Percentiles rank a stretch among this genome's conserved stretches.
Conservation (phyloP, 1,284 basidiomycete genomes). For the Vanrija pseudolonga region DNA sequence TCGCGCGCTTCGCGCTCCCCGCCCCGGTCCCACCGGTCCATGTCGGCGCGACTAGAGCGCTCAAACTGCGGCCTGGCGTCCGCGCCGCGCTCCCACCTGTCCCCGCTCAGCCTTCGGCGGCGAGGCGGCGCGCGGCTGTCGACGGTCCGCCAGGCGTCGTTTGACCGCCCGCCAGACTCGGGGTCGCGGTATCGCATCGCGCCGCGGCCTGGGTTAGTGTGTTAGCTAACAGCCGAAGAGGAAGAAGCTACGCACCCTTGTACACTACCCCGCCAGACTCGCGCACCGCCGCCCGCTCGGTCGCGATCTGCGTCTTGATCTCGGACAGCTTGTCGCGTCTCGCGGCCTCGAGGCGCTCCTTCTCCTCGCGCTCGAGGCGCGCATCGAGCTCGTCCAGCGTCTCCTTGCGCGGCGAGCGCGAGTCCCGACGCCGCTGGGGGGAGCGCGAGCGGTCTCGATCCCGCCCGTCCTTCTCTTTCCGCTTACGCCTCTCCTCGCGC, state of each 20-base stretch:
- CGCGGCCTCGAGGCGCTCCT: slow-evolving; percentile 39
- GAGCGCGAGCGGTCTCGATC: slow-evolving; percentile 4
- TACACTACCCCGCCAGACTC: slow-evolving; percentile 41
- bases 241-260: slow-evolving; percentile 34
- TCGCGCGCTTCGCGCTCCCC: slow-evolving; percentile 11
- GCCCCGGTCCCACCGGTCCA: slow-evolving; percentile 31
- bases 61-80: slow-evolving; percentile 18
- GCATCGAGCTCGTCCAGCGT: slow-evolving; percentile 48
- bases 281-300: slow-evolving; percentile 27
- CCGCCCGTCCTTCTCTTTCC: slow-evolving; percentile 12
- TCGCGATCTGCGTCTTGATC: slow-evolving; percentile 35
- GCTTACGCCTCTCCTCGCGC: slow-evolving; percentile 18
- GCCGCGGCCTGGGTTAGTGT: slow-evolving; percentile 43
- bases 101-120: slow-evolving; percentile 6
- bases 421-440: not conserved
- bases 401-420: slow-evolving; percentile 21
- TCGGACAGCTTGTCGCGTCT: slow-evolving; percentile 29
- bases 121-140: slow-evolving; percentile 20
- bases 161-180: slow-evolving; percentile 29
- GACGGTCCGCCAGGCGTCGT: slow-evolving; percentile 28
- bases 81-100: slow-evolving; percentile 21
- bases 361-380: slow-evolving; percentile 48
- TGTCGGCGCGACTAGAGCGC: slow-evolving; percentile 15
- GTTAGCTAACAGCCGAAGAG: slow-evolving; percentile 1
- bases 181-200: slow-evolving; percentile 49